Evolutionary conservation across 148 eudicot species (phyloP), one percentile per base, ranked within the genome.

Genomic region (Fagopyrum homotropicum): DNA sequence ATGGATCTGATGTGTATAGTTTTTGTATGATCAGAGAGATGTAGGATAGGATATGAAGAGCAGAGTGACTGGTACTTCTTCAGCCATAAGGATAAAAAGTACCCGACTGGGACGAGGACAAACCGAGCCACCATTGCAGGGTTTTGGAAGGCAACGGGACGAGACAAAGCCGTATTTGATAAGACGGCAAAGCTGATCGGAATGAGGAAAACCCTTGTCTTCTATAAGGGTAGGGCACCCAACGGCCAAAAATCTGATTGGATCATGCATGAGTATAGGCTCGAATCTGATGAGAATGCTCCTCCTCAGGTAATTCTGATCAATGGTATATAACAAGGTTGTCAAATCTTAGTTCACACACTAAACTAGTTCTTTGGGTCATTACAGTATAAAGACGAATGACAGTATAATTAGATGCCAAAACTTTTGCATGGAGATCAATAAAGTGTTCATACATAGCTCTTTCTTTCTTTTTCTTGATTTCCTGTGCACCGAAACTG

Each of bases 221-320:
- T 92, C 77, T 92, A 92, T 80, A 90, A 84, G 80, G 98, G 98
- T 0, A 76, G 96, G 70, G 96, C 98, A 9, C 98, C 98, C 35
- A 92, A 92, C 78, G 97, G 97, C 10, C 91, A 87, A 57, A 92
- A 92, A 80, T 75, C 86, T 26, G 97, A 92, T 45, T 92, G 98
- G 98, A 92, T 92, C 79, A 92, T 92, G 91, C 98, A 92, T 76
- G 98, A 92, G 74, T 92, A 90, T 77, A 86, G 98, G 73, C 98
- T 92, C 44, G 97, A 92, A 81, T 85, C 96, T 2, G 93, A 93
- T 72, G 90, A 87, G 68, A 93, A 90, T 77, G 91, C 85, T 57
- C 93, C 90, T 86, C 93, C 96, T 57, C 98, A 90, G 93, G 98
- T 73, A 87, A 16, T 35, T 35, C 40, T 35, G 40, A 35, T 35